These are phyloP conservation scores for Tolypocladium album DNA, from an alignment of 2,329 filamentous ascomycete species.

Conservation along the genomic window DNA sequence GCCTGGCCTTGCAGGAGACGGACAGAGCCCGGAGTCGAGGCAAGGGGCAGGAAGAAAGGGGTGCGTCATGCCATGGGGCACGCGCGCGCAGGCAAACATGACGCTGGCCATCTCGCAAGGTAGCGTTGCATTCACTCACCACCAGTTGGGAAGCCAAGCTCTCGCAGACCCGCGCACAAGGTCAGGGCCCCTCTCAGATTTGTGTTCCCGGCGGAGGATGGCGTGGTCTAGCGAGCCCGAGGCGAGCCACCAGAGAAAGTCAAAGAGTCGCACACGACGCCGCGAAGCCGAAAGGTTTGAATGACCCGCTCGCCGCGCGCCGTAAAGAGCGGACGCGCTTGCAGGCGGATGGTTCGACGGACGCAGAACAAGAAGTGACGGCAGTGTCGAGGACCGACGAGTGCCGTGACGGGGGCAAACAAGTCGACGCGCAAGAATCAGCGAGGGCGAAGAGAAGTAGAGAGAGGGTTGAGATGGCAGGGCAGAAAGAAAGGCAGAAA, in stretches of 20 bases:
- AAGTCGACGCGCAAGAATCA: background rate
- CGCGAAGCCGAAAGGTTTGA: background rate
- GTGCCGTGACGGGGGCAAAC: background rate
- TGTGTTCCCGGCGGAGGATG: background rate
- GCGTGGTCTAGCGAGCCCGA: background rate
- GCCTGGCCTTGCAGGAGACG: background rate
- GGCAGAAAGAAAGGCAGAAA: background rate
- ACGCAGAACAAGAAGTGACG: background rate
- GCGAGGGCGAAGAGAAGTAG: background rate
- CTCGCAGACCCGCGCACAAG: background rate
- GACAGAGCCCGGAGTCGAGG: background rate
- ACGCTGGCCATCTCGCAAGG: background rate
- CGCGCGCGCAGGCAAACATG: constrained; percentile 2
- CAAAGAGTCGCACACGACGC: background rate
- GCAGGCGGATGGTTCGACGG: background rate
- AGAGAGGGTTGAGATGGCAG: background rate
- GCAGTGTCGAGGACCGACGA: background rate
- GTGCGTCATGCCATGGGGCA: constrained; percentile 1
- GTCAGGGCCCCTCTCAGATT: background rate
- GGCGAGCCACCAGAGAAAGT: background rate
- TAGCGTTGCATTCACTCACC: constrained; percentile 8
- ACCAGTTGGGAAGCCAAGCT: background rate
- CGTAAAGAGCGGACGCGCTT: background rate
- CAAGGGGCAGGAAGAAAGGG: background rate
- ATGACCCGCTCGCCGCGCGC: background rate